Evolutionary conservation across 2,329 filamentous ascomycete species (phyloP).

Genomic region (Cordyceps farinosa): DNA sequence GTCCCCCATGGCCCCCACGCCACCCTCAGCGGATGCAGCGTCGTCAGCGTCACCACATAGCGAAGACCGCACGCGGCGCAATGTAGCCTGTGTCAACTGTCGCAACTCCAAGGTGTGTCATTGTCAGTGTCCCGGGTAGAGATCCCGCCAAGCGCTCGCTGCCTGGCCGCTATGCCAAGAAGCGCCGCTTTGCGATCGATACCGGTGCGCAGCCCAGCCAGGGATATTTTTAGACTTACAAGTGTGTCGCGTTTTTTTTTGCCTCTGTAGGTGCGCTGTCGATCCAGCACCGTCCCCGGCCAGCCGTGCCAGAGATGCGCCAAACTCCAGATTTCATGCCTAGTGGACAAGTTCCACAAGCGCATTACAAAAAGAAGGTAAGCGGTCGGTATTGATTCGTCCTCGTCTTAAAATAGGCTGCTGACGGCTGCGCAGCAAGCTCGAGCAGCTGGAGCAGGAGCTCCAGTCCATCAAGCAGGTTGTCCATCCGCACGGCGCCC

Average conservation of each 20-base stretch:
- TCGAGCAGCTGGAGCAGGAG: conserved; percentile 53
- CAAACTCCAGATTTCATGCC: conserved; percentile 41
- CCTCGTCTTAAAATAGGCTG: neutral
- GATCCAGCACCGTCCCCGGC: conserved; percentile 35
- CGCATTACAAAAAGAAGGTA: conserved; percentile 44
- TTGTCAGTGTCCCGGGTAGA: conserved; percentile 9
- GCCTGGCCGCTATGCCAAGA: neutral
- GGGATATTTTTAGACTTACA: conserved; percentile 16
- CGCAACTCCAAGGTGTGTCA: conserved; percentile 38
- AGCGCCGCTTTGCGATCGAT: neutral
- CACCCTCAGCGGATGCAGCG: conserved; percentile 29
- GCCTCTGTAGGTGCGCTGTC: conserved; percentile 40
- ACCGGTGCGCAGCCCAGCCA: conserved; percentile 1
- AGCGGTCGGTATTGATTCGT: neutral
- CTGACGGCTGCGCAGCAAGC: conserved; percentile 38
- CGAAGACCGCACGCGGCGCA: conserved; percentile 33
- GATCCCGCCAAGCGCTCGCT: neutral
- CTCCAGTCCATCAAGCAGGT: conserved; percentile 53
- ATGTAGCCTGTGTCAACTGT: conserved; percentile 38
- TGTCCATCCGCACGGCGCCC: conserved; percentile 33
- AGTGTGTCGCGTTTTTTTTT: conserved; percentile 5
- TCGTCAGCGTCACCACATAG: conserved; percentile 22
- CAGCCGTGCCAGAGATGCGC: conserved; percentile 44
- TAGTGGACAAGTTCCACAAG: conserved; percentile 47
- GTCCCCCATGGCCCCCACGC: conserved; percentile 29